Evolutionary conservation across 257 asterid species (phyloP).

Genomic region (Petrea volubilis): DNA sequence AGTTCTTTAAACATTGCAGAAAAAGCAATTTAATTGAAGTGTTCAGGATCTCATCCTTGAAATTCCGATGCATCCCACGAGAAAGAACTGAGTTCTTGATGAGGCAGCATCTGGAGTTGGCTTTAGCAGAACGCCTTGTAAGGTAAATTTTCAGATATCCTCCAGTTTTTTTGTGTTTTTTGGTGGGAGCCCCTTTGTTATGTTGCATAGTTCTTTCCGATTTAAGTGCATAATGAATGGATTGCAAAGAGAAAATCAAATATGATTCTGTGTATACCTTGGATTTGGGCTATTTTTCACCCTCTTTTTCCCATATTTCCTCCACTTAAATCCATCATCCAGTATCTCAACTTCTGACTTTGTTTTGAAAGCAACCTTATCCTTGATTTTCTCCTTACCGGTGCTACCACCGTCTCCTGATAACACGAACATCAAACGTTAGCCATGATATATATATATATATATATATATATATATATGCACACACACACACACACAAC

Average conservation of each 20-base stretch:
- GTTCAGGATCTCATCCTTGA: background rate
- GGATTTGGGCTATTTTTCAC: slow-evolving; percentile 73
- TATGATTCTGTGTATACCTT: slow-evolving; percentile 29
- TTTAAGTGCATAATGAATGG: no score
- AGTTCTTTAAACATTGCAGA: no score
- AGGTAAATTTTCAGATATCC: background rate
- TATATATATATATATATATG: background rate
- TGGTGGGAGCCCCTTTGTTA: background rate
- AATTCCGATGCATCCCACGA: background rate
- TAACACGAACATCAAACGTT: background rate
- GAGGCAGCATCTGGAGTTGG: background rate
- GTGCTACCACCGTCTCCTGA: slow-evolving; percentile 35
- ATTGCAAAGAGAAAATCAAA: no score
- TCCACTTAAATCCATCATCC: slow-evolving; percentile 73
- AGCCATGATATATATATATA: no score
- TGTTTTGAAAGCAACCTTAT: slow-evolving; percentile 63
- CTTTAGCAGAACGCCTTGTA: background rate
- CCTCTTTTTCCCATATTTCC: slow-evolving; percentile 75
- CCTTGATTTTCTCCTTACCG: slow-evolving; percentile 32
- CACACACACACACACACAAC: background rate
- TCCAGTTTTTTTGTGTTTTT: background rate
- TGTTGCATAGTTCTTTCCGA: background rate
- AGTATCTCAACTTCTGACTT: slow-evolving; percentile 57
- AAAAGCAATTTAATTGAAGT: background rate
- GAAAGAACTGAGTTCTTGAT: no score